Base-by-base conservation (phyloP, 1,139 yeast genomes). In the Yamadazyma atmosphaerica region DNA sequence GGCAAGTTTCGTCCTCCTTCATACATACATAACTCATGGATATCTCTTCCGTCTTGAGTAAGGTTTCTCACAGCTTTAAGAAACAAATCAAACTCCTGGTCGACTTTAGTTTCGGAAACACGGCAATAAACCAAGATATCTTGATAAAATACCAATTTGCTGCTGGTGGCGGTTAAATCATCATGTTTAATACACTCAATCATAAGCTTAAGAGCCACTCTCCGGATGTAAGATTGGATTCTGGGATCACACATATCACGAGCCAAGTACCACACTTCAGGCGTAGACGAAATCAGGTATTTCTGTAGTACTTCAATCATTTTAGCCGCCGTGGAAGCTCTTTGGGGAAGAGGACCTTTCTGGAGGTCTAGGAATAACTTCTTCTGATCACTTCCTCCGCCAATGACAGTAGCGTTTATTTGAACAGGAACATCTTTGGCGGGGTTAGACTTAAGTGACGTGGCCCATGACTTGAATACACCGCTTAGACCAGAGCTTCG, bases 231-330 rank as follows among this genome's bases (percentile, higher is more conserved):
- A 3, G 68, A 61, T 28, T 67, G 65, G 10, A 68, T 58, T 11
- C 61, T 61, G 0, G 65, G 56, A 7, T 68, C 67, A 36, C 85
- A 70, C 59, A 84, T 63, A 41, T 76, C 80, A 46, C 79, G 65
- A 0, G 83, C 83, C 40, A 80, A 62, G 52, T 83, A 80, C 96
- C 96, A 87, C 3, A 86, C 72, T 49, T 85, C 90, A 0, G 86
- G 83, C 4, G 85, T 69, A 2, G 84, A 76, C 0, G 83, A 71
- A 2, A 81, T 72, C 7, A 83, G 68, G 38, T 72, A 73, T 33
- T 71, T 74, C 31, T 72, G 71, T 3, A 86, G 58, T 1, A 79
- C 68, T 4, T 72, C 73, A 4, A 76, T 63, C 32, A 86, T 60
- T 29, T 71, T 63, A 4, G 65, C 68, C 0, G 86, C 81, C 0